A percentile compares a stretch with the other conserved stretches of the same genome.
These are phyloP conservation scores for Euphrasia confusa DNA, from an alignment of 257 asterid genomes.

Conservation along the genomic window DNA sequence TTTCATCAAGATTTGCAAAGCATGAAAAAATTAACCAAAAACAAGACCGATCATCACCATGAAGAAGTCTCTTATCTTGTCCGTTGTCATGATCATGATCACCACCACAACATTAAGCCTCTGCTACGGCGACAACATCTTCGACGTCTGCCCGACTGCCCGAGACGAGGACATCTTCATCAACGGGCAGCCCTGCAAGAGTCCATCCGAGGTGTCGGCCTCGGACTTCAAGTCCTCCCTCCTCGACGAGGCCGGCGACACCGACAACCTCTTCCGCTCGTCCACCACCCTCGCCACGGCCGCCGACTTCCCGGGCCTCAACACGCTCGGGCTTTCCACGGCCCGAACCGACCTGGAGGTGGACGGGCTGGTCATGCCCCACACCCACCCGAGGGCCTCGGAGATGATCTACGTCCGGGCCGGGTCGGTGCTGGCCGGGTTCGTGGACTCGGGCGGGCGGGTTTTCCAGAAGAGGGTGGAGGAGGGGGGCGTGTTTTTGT, in stretches of 20 bases:
- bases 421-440: conserved; percentile 54
- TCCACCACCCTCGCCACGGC: conserved; percentile 45
- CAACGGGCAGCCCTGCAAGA: conserved; percentile 69
- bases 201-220: conserved; percentile 35
- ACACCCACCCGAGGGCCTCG: conserved; percentile 62
- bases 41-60: neutral
- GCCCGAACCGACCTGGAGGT: conserved; percentile 57
- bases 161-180: conserved; percentile 33
- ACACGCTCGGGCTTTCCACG: conserved; percentile 59
- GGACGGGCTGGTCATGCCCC: conserved; percentile 61
- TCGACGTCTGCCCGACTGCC: conserved; percentile 56
- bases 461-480: conserved; percentile 44
- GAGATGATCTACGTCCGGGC: conserved; percentile 57
- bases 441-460: conserved; percentile 41
- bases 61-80: no score
- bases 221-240: conserved; percentile 60
- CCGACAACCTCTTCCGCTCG: conserved; percentile 44
- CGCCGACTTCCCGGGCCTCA: conserved; percentile 61
- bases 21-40: no score
- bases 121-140: conserved; percentile 39
- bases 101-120: neutral
- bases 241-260: conserved; percentile 42
- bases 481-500: conserved; percentile 60
- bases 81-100: no score
- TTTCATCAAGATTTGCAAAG: neutral